A percentile compares a stretch with the other conserved stretches of the same genome.
Evolutionary conservation across 106 monocot species (phyloP).

Genomic region (Allium sativum): DNA sequence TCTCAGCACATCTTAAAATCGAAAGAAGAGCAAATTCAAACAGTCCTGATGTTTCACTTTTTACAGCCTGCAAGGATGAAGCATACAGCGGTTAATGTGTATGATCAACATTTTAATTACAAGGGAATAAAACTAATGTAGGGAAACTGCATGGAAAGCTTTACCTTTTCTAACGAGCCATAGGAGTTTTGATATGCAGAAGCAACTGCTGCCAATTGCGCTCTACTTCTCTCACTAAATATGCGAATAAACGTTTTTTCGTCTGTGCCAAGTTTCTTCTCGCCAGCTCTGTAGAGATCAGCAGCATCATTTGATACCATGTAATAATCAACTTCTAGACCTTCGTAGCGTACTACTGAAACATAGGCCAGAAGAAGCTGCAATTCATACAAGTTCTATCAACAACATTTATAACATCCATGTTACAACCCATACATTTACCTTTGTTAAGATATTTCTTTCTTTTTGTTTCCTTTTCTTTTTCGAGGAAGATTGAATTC

Average conservation of each 20-base stretch:
- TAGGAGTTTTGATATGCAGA: constrained; percentile 36
- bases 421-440: no score
- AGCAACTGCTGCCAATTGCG: constrained; percentile 68
- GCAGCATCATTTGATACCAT: constrained; percentile 51
- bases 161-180: constrained; percentile 63
- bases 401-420: no score
- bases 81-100: not conserved
- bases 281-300: constrained; percentile 73
- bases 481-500: no score
- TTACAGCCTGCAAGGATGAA: constrained; percentile 39
- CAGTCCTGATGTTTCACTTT: constrained; percentile 67
- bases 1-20: constrained; percentile 66
- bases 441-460: no score
- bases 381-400: not conserved
- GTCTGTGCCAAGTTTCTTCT: constrained; percentile 82
- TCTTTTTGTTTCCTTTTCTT: no score
- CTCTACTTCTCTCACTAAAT: constrained; percentile 58
- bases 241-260: constrained; percentile 55
- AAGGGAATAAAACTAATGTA: not conserved
- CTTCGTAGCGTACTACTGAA: constrained; percentile 51
- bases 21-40: constrained; percentile 72
- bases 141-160: not conserved
- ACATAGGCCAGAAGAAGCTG: constrained; percentile 60
- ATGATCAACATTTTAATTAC: not conserved
- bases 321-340: constrained; percentile 48